Conservation (phyloP, 2,329 filamentous ascomycete species). For the Fusarium longipes region DNA sequence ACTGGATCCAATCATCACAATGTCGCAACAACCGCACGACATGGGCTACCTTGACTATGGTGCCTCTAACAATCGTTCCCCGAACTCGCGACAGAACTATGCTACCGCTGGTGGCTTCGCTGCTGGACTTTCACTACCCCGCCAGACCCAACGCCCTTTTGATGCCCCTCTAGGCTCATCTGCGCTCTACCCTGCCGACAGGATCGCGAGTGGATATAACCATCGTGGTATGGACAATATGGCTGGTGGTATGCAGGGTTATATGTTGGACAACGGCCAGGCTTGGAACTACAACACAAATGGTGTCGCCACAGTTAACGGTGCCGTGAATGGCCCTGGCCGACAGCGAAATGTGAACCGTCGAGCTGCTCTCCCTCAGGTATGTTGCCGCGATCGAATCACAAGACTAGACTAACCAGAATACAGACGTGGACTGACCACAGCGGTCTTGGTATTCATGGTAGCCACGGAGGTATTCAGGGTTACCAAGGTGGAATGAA, state of each 20-base stretch:
- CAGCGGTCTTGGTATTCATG: slow-evolving; percentile 56
- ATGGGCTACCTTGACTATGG: slow-evolving; percentile 78
- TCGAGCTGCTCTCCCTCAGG: slow-evolving; percentile 75
- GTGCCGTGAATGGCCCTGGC: slow-evolving; percentile 72
- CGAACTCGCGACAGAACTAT: slow-evolving; percentile 73
- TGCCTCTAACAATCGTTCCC: slow-evolving; percentile 69
- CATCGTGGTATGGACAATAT: slow-evolving; percentile 68
- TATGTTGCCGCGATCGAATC: slow-evolving; percentile 54
- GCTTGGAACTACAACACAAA: slow-evolving; percentile 81
- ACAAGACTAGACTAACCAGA: slow-evolving; percentile 23
- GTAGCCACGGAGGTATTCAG: slow-evolving; percentile 52
- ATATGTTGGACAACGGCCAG: slow-evolving; percentile 75
- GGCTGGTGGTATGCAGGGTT: slow-evolving; percentile 57
- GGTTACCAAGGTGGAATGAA: slow-evolving; percentile 52
- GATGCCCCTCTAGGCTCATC: slow-evolving; percentile 74
- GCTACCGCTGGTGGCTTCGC: slow-evolving; percentile 61
- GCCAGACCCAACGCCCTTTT: slow-evolving; percentile 77
- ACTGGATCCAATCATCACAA: slow-evolving; percentile 44
- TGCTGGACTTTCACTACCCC: slow-evolving; percentile 57
- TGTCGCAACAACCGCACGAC: slow-evolving; percentile 66
- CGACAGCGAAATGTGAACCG: slow-evolving; percentile 67
- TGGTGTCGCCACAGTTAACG: slow-evolving; percentile 71
- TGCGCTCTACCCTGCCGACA: slow-evolving; percentile 77
- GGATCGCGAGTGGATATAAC: slow-evolving; percentile 69
- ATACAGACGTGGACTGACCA: slow-evolving; percentile 65